A percentile compares a stretch with the other conserved stretches of the same genome.
phyloP scores from a whole-genome alignment of 2,329 filamentous ascomycete species.

The Lecanicillium sp. region DNA sequence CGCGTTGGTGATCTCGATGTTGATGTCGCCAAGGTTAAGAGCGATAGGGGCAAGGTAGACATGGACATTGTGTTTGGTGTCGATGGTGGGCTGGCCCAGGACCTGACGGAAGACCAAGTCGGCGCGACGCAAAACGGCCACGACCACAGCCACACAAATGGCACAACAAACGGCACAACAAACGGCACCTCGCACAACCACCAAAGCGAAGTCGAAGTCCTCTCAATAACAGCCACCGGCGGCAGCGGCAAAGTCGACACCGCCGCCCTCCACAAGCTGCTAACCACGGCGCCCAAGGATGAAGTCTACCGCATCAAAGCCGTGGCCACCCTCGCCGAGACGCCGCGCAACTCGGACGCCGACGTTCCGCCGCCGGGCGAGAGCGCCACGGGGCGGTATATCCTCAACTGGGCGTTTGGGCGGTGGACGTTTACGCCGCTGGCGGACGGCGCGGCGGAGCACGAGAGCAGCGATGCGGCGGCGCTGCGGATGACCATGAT shows the following conservation, averaged over 20 bases:
- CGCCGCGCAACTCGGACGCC: slow-evolving; percentile 43
- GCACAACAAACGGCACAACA: slow-evolving; percentile 31
- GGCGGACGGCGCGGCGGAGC: slow-evolving; percentile 33
- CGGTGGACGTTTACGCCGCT: slow-evolving; percentile 81
- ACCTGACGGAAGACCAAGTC: slow-evolving; percentile 34
- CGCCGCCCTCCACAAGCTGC: slow-evolving; percentile 57
- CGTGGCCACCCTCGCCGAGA: slow-evolving; percentile 39
- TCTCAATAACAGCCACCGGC: slow-evolving; percentile 65
- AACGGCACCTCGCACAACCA: slow-evolving; percentile 39
- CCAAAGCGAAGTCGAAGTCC: slow-evolving; percentile 87
- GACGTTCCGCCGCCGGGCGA: slow-evolving; percentile 28
- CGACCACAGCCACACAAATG: slow-evolving; percentile 24
- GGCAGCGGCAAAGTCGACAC: slow-evolving; percentile 38
- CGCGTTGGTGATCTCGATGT: slow-evolving; percentile 73
- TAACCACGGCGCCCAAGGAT: slow-evolving; percentile 75
- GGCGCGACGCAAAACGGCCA: slow-evolving; percentile 21
- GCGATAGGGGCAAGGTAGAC: slow-evolving; percentile 68
- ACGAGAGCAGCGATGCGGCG: slow-evolving; percentile 46
- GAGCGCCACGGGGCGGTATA: slow-evolving; percentile 51
- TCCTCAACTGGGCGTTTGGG: slow-evolving; percentile 97
- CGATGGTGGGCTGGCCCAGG: slow-evolving; percentile 67
- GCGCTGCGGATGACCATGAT: slow-evolving; percentile 68
- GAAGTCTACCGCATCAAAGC: slow-evolving; percentile 95
- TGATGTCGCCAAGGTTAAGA: slow-evolving; percentile 78
- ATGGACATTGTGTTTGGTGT: slow-evolving; percentile 79